These are phyloP conservation scores for Acanthamoeba divionensis DNA, from an alignment of 208 protist species.

Conservation along the genomic window DNA sequence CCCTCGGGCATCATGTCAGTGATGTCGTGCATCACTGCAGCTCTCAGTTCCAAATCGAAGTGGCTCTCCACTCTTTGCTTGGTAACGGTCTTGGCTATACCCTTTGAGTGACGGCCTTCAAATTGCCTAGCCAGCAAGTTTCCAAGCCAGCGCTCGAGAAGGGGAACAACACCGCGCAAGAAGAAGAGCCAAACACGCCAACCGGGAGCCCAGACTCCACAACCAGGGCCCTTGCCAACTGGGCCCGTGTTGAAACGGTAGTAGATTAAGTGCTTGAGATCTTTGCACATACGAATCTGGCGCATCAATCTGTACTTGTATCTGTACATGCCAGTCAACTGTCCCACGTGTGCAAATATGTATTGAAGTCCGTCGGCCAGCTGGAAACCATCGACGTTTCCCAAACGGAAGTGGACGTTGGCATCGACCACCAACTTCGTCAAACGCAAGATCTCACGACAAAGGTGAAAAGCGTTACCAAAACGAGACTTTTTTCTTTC, in stretches of 20 bases:
- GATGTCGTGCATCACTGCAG: conserved; percentile 98
- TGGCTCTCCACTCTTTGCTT: conserved; percentile 99
- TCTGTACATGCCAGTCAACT: conserved; percentile 99
- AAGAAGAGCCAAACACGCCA: conserved; percentile 99
- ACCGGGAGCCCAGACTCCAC: conserved; percentile 98
- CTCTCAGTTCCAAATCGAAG: conserved; percentile 99
- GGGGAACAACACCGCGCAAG: conserved; percentile 98
- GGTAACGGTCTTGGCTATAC: conserved; percentile 97
- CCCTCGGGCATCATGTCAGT: conserved; percentile 99
- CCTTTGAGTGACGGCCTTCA: conserved; percentile 96
- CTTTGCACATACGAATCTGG: conserved; percentile 97
- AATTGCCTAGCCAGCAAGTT: conserved; percentile 99
- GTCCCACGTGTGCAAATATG: conserved; percentile 98
- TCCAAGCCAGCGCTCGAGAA: conserved; percentile 99
- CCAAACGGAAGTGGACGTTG: conserved; percentile 99
- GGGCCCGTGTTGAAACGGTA: conserved; percentile 97
- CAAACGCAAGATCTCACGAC: conserved; percentile 98
- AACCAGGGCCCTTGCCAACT: conserved; percentile 96
- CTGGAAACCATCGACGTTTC: conserved; percentile 98
- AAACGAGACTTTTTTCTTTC: conserved; percentile 99
- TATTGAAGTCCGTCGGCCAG: conserved; percentile 99
- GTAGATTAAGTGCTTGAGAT: conserved; percentile 99
- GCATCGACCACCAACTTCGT: conserved; percentile 99
- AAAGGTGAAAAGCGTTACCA: conserved; percentile 99
- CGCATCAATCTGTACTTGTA: conserved; percentile 99